Conservation (phyloP, 352 stramenopile genomes). For the Phytophthora pistaciae region DNA sequence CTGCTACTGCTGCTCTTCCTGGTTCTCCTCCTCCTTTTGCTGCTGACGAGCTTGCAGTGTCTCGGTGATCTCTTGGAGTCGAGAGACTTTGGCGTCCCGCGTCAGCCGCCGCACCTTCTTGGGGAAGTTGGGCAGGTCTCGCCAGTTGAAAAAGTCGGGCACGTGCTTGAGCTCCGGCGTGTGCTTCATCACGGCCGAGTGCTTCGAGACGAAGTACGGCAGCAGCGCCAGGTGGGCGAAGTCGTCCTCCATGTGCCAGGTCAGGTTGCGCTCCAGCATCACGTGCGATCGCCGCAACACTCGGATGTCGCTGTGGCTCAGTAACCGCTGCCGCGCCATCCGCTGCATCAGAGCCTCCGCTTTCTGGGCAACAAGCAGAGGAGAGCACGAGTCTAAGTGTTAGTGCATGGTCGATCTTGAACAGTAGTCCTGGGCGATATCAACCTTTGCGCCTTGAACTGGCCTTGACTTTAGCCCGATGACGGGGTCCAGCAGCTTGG, state of each 20-base stretch:
- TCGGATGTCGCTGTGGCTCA: slow-evolving; percentile 57
- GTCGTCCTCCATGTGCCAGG: slow-evolving; percentile 58
- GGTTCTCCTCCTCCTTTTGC: not conserved
- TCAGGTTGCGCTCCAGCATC: slow-evolving; percentile 71
- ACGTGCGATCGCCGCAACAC: slow-evolving; percentile 61
- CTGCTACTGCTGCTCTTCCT: not conserved
- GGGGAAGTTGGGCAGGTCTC: slow-evolving; percentile 57
- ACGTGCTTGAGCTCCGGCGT: slow-evolving; percentile 49
- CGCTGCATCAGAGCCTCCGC: slow-evolving; percentile 68
- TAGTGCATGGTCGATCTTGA: not conserved
- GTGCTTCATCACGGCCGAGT: slow-evolving; percentile 37
- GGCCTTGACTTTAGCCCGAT: slow-evolving; percentile 42
- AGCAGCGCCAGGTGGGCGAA: slow-evolving; percentile 66
- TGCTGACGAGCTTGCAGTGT: slow-evolving; percentile 41
- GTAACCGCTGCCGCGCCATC: slow-evolving; percentile 60
- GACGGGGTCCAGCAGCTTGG: slow-evolving; percentile 59
- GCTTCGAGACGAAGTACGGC: slow-evolving; percentile 63
- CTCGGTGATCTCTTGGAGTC: slow-evolving; percentile 44
- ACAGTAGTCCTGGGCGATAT: not conserved
- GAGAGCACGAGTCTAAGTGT: not conserved
- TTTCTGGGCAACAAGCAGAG: slow-evolving; percentile 54
- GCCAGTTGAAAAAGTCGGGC: slow-evolving; percentile 54
- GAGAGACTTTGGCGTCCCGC: slow-evolving; percentile 21
- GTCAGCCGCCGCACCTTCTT: slow-evolving; percentile 24
- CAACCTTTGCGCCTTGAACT: slow-evolving; percentile 55